Percentiles rank a stretch among this genome's conserved stretches.
phyloP scores from a whole-genome alignment of 1,139 yeast genomes.

The Geotrichum australiense region DNA sequence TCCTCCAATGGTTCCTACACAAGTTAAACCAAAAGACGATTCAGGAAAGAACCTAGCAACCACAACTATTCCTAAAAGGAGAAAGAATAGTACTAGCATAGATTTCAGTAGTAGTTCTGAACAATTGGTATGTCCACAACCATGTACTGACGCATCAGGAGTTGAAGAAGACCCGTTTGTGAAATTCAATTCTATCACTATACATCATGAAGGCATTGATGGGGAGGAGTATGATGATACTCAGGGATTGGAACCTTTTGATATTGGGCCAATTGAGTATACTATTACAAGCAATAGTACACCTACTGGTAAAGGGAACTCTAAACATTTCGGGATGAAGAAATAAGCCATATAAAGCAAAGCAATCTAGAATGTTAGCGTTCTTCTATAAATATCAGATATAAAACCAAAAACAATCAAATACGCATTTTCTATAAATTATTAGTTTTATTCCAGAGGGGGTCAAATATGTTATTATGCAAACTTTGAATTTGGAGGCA shows the following conservation, averaged over 20 bases:
- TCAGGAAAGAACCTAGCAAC: conserved; percentile 9
- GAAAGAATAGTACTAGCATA: conserved; percentile 22
- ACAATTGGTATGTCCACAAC: conserved; percentile 13
- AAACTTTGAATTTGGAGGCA: too few species aligned
- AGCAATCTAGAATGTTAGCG: too few species aligned
- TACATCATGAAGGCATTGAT: conserved; percentile 53
- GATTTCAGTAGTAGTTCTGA: conserved; percentile 14
- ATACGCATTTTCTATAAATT: too few species aligned
- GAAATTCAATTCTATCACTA: conserved; percentile 79
- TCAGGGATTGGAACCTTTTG: conserved; percentile 2
- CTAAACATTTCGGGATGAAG: conserved; percentile 18
- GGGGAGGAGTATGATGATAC: conserved; percentile 15
- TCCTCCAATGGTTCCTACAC: conserved; percentile 91
- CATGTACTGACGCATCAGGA: conserved; percentile 21
- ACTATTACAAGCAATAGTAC: conserved; percentile 10
- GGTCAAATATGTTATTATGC: too few species aligned
- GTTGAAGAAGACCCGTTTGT: conserved; percentile 68
- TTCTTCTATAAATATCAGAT: too few species aligned
- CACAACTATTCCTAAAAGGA: conserved; percentile 22
- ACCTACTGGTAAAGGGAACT: conserved; percentile 6
- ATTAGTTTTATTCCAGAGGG: too few species aligned
- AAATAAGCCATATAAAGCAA: too few species aligned
- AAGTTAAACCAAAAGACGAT: conserved; percentile 43
- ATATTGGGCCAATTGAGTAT: conserved; percentile 12
- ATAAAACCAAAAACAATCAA: too few species aligned